A percentile compares a stretch with the other conserved stretches of the same genome.
phyloP scores from a whole-genome alignment of 495 filamentous ascomycete genomes.

The Niebla homalea region DNA sequence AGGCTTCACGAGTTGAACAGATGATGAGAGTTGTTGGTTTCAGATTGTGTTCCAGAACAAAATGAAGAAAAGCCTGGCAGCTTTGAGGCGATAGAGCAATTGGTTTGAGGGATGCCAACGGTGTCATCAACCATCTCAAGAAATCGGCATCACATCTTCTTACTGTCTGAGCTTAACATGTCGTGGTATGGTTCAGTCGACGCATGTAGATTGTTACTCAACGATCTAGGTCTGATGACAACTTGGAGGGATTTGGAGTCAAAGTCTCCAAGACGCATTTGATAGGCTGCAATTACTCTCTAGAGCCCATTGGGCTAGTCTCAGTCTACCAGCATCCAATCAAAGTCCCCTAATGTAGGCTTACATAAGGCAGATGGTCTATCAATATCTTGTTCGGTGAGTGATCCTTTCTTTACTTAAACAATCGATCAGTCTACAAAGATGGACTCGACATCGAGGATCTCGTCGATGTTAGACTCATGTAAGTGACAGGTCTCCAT shows the following conservation, averaged over 20 bases:
- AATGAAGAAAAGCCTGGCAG: slow-evolving; percentile 41
- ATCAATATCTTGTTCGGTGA: neutral
- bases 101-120: neutral
- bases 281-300: neutral
- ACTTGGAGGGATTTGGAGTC: too few species aligned
- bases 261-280: too few species aligned
- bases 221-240: too few species aligned
- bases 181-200: neutral
- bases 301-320: neutral
- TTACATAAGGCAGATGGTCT: neutral
- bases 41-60: slow-evolving; percentile 42
- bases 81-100: slow-evolving; percentile 6
- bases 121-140: neutral
- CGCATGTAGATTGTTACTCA: neutral
- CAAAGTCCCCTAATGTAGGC: neutral
- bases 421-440: neutral
- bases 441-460: slow-evolving; percentile 95
- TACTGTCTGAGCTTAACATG: neutral
- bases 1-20: slow-evolving; percentile 51
- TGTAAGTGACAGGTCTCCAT: slow-evolving; percentile 36
- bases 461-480: slow-evolving; percentile 85
- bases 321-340: neutral
- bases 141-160: neutral
- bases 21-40: slow-evolving; percentile 51
- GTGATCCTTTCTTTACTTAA: neutral